Evolutionary conservation across 2,329 filamentous ascomycete genomes (phyloP).

Genomic region (Zymoseptoria tritici): DNA sequence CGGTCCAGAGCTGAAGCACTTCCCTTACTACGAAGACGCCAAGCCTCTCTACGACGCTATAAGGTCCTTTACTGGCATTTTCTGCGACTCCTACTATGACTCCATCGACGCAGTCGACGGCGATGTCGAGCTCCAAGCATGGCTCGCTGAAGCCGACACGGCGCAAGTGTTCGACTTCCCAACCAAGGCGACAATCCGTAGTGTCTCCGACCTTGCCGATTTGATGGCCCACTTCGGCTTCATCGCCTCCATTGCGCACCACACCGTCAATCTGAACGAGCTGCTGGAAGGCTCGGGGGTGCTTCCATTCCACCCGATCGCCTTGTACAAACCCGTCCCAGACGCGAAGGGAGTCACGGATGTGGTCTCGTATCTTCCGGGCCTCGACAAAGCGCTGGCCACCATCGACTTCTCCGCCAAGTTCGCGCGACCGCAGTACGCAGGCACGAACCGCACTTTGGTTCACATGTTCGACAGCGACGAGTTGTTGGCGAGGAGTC

Average conservation of each 20-base stretch:
- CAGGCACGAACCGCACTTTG: constrained; percentile 32
- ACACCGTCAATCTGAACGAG: constrained; percentile 38
- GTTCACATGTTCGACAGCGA: constrained; percentile 37
- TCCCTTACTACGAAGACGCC: constrained; percentile 42
- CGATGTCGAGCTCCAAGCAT: constrained; percentile 40
- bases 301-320: constrained; percentile 38
- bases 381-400: constrained; percentile 25
- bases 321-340: constrained; percentile 36
- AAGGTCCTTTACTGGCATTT: constrained; percentile 33
- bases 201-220: constrained; percentile 31
- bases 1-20: constrained; percentile 34
- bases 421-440: constrained; percentile 38
- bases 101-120: constrained; percentile 25
- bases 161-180: constrained; percentile 40
- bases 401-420: constrained; percentile 34
- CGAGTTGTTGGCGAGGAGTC: constrained; percentile 30
- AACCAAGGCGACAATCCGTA: constrained; percentile 7
- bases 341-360: constrained; percentile 33
- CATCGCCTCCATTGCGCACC: constrained; percentile 34
- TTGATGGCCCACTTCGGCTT: constrained; percentile 38
- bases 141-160: constrained; percentile 37
- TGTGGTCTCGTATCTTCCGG: constrained; percentile 31
- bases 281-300: constrained; percentile 31
- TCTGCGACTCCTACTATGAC: constrained; percentile 41
- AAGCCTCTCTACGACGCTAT: constrained; percentile 32